phyloP scores from a whole-genome alignment of 208 protist species.

The Porcisia hertigi region DNA sequence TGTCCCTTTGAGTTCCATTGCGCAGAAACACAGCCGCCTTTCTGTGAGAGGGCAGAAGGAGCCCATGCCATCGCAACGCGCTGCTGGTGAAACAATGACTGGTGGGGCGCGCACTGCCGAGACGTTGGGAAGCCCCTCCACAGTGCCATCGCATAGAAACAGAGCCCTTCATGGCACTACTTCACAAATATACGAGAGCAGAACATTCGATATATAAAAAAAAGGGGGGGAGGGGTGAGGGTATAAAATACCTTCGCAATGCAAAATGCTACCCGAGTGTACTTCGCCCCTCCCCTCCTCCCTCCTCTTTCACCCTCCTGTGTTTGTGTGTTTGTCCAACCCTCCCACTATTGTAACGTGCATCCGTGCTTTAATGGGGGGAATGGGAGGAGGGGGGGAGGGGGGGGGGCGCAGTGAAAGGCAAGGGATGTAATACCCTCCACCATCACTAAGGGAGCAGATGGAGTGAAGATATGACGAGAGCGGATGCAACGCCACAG shows the following conservation, averaged over 20 bases:
- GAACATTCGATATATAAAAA: not conserved
- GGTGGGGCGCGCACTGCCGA: not conserved
- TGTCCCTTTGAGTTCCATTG: not conserved
- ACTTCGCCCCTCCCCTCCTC: no score
- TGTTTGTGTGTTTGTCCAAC: not conserved
- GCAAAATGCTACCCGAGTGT: not conserved
- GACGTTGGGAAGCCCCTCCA: no score
- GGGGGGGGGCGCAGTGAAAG: not conserved
- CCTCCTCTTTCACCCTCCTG: no score
- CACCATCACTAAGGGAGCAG: not conserved
- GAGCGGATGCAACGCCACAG: not conserved
- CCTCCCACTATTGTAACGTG: not conserved
- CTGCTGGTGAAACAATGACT: not conserved
- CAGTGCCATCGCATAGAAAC: not conserved
- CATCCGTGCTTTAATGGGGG: not conserved
- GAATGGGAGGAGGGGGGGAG: no score
- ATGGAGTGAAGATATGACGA: not conserved
- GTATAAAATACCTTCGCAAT: not conserved
- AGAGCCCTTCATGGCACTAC: not conserved
- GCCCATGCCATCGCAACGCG: not conserved
- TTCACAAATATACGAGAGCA: not conserved
- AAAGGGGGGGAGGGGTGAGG: no score
- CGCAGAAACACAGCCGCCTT: not conserved
- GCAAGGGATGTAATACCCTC: not conserved
- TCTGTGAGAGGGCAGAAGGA: not conserved